Conservation (phyloP, 2,329 filamentous ascomycete species). For the Arthrobotrys iridis region DNA sequence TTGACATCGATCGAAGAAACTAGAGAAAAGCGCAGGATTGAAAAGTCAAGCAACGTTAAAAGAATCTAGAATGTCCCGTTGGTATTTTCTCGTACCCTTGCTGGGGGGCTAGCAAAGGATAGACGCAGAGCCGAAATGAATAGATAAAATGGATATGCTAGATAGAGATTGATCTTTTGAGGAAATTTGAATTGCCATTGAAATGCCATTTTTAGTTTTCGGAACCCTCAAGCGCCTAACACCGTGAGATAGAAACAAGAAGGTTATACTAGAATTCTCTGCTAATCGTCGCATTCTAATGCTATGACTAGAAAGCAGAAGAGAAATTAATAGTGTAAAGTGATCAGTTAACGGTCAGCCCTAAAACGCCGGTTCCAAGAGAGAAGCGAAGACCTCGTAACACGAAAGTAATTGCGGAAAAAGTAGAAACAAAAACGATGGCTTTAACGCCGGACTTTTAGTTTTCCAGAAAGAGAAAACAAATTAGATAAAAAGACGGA, state of each 20-base stretch:
- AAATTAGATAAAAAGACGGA: neutral
- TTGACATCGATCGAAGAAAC: too few species aligned
- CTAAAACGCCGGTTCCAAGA: constrained; percentile 35
- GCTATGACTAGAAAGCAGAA: constrained; percentile 1
- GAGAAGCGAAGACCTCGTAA: constrained; percentile 20
- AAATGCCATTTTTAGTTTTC: neutral
- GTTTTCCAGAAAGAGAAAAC: constrained; percentile 1
- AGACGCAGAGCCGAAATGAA: neutral
- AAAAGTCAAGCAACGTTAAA: neutral
- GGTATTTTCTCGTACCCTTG: neutral
- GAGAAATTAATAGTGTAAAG: constrained; percentile 3
- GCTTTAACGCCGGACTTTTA: constrained; percentile 44
- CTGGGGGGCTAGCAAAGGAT: neutral
- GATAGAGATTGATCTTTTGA: neutral
- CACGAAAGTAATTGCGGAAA: neutral
- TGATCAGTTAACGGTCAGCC: constrained; percentile 20
- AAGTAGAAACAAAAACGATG: neutral
- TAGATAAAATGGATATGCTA: neutral
- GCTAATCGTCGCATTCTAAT: constrained; percentile 18
- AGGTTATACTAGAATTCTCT: constrained; percentile 1
- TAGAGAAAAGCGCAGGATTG: too few species aligned
- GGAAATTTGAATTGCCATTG: neutral
- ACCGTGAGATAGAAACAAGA: constrained; percentile 23
- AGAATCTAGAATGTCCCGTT: neutral
- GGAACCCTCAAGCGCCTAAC: constrained; percentile 21